Base-by-base conservation (phyloP, 2,329 filamentous ascomycete genomes). In the Mycosphaerella arachidis region DNA sequence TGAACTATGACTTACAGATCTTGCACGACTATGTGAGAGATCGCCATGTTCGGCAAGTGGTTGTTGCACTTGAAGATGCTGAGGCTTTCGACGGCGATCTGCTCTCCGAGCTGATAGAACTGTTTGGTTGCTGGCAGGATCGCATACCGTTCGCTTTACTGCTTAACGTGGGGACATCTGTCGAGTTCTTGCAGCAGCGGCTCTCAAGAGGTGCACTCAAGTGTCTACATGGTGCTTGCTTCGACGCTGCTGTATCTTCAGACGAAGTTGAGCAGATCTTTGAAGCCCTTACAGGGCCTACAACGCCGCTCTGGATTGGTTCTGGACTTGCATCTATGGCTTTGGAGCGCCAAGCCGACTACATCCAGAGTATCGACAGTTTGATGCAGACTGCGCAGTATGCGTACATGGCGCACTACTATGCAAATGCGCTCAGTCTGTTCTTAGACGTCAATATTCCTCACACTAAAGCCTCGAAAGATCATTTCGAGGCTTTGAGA, bases 391-490 rank as follows among this genome's bases (percentile, higher is more conserved):
- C 57, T 6, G 69, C 62, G 18, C 72, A 91, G 83, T 94, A 93
- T 74, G 85, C 87, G 0, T 91, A 92, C 70, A 92, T 95, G 90
- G 90, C 87, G 59, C 89, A 92, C 71, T 93, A 90, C 70, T 93
- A 91, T 67, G 88, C 88, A 43, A 93, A 92, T 66, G 84, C 88
- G 0, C 77, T 92, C 3, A 90, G 86, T 62, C 73, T 91, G 4
- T 80, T 93, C 35, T 73, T 86, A 9, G 75, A 76, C 13, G 57
- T 77, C 1, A 64, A 66, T 12, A 51, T 78, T 5, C 48, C 68
- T 5, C 65, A 70, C 45, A 60, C 71, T 8, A 66, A 77, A 3
- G 64, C 90, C 0, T 80, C 87, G 54, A 68, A 76, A 1, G 83
- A 88, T 61, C 87, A 90, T 65, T 73, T 88, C 7, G 84, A 90